Evolutionary conservation across 257 asterid genomes (phyloP).

Genomic region (Solanum gracilifrons): DNA sequence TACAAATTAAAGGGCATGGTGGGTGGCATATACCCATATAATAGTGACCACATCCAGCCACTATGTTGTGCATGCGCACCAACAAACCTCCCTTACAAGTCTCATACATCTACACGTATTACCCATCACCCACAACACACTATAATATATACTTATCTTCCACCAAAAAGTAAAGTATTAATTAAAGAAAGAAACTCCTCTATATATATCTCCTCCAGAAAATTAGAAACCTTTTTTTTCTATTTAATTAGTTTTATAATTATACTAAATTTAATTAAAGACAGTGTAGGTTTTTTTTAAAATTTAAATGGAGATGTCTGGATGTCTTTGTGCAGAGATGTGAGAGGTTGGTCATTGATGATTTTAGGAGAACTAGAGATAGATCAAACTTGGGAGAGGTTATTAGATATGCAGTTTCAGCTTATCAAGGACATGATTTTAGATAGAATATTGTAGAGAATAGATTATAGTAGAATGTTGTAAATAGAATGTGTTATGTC

Average conservation of each 20-base stretch:
- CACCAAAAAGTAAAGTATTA: neutral
- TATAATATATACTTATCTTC: neutral
- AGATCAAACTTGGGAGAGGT: neutral
- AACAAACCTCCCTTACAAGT: slow-evolving; percentile 43
- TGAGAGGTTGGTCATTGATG: neutral
- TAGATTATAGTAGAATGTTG: neutral
- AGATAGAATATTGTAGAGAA: too few species aligned
- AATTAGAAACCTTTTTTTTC: neutral
- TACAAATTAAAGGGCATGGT: slow-evolving; percentile 1
- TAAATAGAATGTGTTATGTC: neutral
- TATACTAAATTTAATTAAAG: too few species aligned
- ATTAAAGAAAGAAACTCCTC: neutral
- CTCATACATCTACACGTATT: slow-evolving; percentile 42
- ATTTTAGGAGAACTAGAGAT: neutral
- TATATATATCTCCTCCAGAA: neutral
- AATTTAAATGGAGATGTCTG: neutral
- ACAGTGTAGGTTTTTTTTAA: neutral
- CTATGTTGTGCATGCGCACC: neutral
- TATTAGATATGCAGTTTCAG: too few species aligned
- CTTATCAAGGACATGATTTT: neutral
- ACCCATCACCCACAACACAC: neutral
- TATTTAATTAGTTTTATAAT: neutral
- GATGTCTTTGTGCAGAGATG: neutral
- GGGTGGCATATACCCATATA: slow-evolving; percentile 41
- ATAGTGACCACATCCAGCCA: slow-evolving; percentile 26